phyloP scores from a whole-genome alignment of 2,329 filamentous ascomycete genomes.

The Drechslerella coelobrocha region DNA sequence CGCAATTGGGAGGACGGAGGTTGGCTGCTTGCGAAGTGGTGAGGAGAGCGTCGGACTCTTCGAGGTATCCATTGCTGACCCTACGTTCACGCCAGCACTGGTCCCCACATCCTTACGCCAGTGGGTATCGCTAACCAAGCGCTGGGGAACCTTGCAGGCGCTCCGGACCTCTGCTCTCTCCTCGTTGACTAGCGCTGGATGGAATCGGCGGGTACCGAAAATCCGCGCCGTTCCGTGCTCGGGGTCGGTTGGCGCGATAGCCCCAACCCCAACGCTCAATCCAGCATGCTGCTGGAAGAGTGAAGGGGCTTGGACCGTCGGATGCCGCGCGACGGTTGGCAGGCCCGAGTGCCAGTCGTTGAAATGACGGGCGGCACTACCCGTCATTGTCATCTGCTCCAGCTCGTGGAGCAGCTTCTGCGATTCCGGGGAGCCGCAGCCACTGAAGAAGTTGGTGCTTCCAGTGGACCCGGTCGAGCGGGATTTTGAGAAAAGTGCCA shows the following conservation, averaged over 20 bases:
- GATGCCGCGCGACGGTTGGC: constrained; percentile 11
- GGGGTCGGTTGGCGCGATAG: constrained; percentile 13
- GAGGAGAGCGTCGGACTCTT: background rate
- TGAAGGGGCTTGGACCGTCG: constrained; percentile 15
- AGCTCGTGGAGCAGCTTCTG: constrained; percentile 28
- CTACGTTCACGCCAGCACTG: background rate
- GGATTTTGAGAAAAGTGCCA: background rate
- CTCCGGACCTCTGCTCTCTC: constrained; percentile 1
- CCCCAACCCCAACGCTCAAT: constrained; percentile 18
- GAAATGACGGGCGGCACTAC: constrained; percentile 8
- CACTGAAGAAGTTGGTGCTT: background rate
- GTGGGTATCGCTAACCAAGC: constrained; percentile 30
- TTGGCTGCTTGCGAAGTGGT: constrained; percentile 23
- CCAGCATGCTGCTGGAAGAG: constrained; percentile 13
- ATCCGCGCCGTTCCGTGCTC: constrained; percentile 21
- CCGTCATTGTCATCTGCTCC: constrained; percentile 35
- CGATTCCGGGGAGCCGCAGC: constrained; percentile 15
- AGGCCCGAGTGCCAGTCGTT: constrained; percentile 22
- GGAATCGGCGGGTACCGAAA: constrained; percentile 28
- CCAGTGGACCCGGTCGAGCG: background rate
- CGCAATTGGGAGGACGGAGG: constrained; percentile 24
- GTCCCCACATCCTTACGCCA: constrained; percentile 21
- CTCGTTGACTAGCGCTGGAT: constrained; percentile 9
- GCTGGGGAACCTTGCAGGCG: constrained; percentile 22
- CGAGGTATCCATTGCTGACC: background rate